phyloP scores from a whole-genome alignment of 345 rosid genomes.

The Populus deltoides region DNA sequence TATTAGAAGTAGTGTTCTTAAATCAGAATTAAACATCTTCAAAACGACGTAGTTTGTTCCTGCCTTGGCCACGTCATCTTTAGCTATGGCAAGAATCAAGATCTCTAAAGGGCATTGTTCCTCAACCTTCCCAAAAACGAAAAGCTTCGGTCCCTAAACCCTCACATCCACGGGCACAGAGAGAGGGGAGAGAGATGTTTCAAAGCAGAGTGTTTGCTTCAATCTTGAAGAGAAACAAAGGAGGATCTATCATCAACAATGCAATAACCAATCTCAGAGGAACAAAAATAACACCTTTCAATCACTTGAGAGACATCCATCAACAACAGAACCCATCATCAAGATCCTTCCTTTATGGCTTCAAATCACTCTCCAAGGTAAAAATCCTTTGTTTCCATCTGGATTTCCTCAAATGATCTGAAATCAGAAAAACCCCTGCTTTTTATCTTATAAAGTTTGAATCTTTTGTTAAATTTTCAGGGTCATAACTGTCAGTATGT shows the following conservation, averaged over 20 bases:
- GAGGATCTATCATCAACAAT: slow-evolving; percentile 14
- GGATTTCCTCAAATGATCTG: not conserved
- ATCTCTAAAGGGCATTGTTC: too few species aligned
- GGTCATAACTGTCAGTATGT: slow-evolving; percentile 36
- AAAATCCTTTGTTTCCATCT: slow-evolving; percentile 12
- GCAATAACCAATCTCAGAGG: slow-evolving; percentile 30
- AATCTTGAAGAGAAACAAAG: slow-evolving; percentile 51
- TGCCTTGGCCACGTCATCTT: too few species aligned
- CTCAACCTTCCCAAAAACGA: not conserved
- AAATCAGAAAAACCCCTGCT: not conserved
- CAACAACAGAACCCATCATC: slow-evolving; percentile 18
- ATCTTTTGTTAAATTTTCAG: slow-evolving; percentile 28
- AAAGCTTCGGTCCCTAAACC: not conserved
- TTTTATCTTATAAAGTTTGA: not conserved
- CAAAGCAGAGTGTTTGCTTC: slow-evolving; percentile 45
- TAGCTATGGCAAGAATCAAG: too few species aligned
- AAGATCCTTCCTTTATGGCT: slow-evolving; percentile 39
- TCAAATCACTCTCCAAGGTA: slow-evolving; percentile 33
- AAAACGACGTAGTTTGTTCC: too few species aligned
- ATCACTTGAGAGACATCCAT: slow-evolving; percentile 19
- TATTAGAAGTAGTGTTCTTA: too few species aligned
- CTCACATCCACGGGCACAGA: slow-evolving; percentile 9
- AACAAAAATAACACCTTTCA: slow-evolving; percentile 21
- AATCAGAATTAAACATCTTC: too few species aligned
- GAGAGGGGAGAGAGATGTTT: slow-evolving; percentile 37